These are phyloP conservation scores for Pleurotus tuber-regium DNA, from an alignment of 768 basidiomycete species.

Conservation along the genomic window DNA sequence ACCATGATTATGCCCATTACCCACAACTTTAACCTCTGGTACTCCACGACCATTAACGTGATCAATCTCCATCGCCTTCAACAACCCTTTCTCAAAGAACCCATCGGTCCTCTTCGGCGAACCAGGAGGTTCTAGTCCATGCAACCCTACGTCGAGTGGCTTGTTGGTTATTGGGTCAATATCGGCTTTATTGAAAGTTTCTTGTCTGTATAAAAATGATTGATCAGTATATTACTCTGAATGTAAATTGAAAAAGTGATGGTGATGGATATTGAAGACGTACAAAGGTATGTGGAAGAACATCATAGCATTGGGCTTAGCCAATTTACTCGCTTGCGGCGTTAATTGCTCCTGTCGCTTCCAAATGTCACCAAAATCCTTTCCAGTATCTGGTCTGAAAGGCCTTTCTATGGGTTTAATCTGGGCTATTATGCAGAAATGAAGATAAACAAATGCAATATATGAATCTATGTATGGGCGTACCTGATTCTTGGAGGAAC, in stretches of 20 bases:
- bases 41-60: constrained; percentile 45
- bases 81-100: constrained; percentile 81
- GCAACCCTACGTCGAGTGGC: constrained; percentile 66
- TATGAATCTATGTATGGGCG: constrained; percentile 11
- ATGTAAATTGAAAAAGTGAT: neutral
- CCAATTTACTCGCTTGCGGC: constrained; percentile 54
- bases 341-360: constrained; percentile 61
- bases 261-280: constrained; percentile 21
- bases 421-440: constrained; percentile 32
- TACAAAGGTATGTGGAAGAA: constrained; percentile 98
- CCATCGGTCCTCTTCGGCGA: constrained; percentile 71
- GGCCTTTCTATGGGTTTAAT: constrained; percentile 80
- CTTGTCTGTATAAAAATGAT: constrained; percentile 47
- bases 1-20: constrained; percentile 91
- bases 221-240: no score
- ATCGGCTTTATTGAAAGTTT: constrained; percentile 74
- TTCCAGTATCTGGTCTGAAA: constrained; percentile 72
- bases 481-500: constrained; percentile 81
- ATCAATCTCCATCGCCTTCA: constrained; percentile 70
- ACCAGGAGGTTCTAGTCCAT: constrained; percentile 57
- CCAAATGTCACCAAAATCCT: constrained; percentile 71
- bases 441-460: neutral
- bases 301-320: constrained; percentile 95
- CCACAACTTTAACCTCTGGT: constrained; percentile 83
- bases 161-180: constrained; percentile 54